Conservation (phyloP, 768 basidiomycete genomes). For the Leucogyrophana mollusca region DNA sequence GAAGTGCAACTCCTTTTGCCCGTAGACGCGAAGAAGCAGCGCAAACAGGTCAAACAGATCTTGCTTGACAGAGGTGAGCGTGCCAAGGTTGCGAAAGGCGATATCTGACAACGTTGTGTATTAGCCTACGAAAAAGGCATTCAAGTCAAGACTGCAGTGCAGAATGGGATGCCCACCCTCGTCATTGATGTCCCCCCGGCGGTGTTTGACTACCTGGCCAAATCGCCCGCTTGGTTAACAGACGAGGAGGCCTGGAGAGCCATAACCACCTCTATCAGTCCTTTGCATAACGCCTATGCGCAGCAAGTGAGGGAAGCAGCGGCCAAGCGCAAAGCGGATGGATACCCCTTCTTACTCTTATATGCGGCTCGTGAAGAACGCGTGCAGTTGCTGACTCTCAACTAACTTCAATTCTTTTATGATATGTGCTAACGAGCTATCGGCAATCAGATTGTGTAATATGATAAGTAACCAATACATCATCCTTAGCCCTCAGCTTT, state of each 20-base stretch:
- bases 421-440: too few species aligned
- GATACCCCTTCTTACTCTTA: slow-evolving; percentile 58
- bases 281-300: slow-evolving; percentile 60
- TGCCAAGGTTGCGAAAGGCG: not conserved
- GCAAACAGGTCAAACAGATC: slow-evolving; percentile 69
- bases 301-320: slow-evolving; percentile 67
- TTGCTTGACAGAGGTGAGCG: slow-evolving; percentile 62
- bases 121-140: slow-evolving; percentile 63
- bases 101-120: not conserved
- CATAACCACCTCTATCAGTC: slow-evolving; percentile 53
- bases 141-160: slow-evolving; percentile 57
- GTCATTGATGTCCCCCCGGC: slow-evolving; percentile 64
- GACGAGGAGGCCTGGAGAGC: slow-evolving; percentile 77
- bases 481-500: too few species aligned
- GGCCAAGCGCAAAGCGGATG: slow-evolving; percentile 59
- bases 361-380: slow-evolving; percentile 71
- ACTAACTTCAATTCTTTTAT: not conserved
- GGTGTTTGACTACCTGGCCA: slow-evolving; percentile 64
- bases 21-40: slow-evolving; percentile 68
- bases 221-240: slow-evolving; percentile 59
- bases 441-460: too few species aligned
- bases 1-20: slow-evolving; percentile 69
- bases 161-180: slow-evolving; percentile 63
- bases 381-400: slow-evolving; percentile 54
- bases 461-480: too few species aligned